Percentiles rank a stretch among this genome's conserved stretches.
phyloP scores from a whole-genome alignment of 208 protist genomes.

The Phytomonas sp. region DNA sequence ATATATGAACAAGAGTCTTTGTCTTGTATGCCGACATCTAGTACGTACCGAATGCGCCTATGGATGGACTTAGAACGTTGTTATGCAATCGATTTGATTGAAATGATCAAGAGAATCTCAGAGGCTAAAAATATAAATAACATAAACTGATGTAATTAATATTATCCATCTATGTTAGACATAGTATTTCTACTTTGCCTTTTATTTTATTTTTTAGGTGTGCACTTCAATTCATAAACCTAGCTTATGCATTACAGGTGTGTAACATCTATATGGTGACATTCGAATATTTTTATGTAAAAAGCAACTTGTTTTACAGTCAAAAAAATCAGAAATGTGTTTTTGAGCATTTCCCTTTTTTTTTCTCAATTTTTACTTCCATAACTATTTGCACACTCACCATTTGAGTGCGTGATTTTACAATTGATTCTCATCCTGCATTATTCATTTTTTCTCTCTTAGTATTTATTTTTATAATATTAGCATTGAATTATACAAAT shows the following conservation, averaged over 20 bases:
- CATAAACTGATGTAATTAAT: neutral
- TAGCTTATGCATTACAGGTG: neutral
- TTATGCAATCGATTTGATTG: conserved; percentile 6
- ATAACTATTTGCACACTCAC: conserved; percentile 3
- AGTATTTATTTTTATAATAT: neutral
- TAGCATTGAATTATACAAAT: neutral
- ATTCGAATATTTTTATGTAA: neutral
- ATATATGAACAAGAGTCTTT: conserved; percentile 30
- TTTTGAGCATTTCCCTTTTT: neutral
- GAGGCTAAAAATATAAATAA: conserved; percentile 2
- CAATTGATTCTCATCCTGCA: neutral
- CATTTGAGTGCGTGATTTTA: neutral
- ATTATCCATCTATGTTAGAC: neutral
- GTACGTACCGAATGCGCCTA: conserved; percentile 35
- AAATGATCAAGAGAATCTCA: conserved; percentile 11
- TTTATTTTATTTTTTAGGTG: conserved; percentile 2
- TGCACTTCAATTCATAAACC: neutral
- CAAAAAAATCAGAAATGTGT: neutral
- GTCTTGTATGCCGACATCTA: conserved; percentile 18
- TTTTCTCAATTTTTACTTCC: conserved; percentile 1
- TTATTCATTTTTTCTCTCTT: conserved; percentile 1
- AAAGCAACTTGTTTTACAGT: neutral
- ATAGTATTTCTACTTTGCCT: neutral
- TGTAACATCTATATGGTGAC: neutral
- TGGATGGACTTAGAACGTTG: conserved; percentile 46